These are phyloP conservation scores for Sarocladium oryzae DNA, from an alignment of 2,329 filamentous ascomycete species.

Conservation along the genomic window DNA sequence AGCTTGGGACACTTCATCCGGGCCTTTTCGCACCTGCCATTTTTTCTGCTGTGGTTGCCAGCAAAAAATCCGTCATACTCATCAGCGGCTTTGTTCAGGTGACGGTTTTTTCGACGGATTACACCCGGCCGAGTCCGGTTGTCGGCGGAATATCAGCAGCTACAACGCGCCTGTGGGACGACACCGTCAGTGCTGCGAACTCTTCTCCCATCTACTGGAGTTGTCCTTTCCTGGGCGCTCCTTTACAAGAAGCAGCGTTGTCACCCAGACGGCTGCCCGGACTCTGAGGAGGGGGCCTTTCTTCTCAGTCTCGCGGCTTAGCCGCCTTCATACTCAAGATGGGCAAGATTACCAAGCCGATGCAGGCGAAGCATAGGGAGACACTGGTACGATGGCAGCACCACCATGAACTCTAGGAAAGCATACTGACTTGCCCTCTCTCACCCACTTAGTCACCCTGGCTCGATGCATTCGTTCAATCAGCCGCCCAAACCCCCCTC, in stretches of 20 bases:
- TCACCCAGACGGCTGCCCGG: constrained; percentile 31
- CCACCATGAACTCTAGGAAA: background rate
- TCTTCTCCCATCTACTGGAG: background rate
- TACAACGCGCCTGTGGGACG: background rate
- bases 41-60: background rate
- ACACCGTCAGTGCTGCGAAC: background rate
- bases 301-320: constrained; percentile 44
- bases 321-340: constrained; percentile 54
- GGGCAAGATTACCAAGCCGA: constrained; percentile 62
- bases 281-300: constrained; percentile 53
- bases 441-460: constrained; percentile 65
- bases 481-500: constrained; percentile 61
- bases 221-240: constrained; percentile 21
- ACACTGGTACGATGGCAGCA: constrained; percentile 49
- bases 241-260: constrained; percentile 29
- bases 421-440: constrained; percentile 18
- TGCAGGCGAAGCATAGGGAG: constrained; percentile 62
- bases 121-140: background rate
- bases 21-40: constrained; percentile 1
- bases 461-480: constrained; percentile 72
- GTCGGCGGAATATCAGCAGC: background rate
- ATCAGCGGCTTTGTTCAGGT: no score
- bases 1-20: constrained; percentile 2
- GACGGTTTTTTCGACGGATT: background rate
- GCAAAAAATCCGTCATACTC: background rate